phyloP scores from a whole-genome alignment of 495 filamentous ascomycete genomes.

The Neurospora pannonica region DNA sequence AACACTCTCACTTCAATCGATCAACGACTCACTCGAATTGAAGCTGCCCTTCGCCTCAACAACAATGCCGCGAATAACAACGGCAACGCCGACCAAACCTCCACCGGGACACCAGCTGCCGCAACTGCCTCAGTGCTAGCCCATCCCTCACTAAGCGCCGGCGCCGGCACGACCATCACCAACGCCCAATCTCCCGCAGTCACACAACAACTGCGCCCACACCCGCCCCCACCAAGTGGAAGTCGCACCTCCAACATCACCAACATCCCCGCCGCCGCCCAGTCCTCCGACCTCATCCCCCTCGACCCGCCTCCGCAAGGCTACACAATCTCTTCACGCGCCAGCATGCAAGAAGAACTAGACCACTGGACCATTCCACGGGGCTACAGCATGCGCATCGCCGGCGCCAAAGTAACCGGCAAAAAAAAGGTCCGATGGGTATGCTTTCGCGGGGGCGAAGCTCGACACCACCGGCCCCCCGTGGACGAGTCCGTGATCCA shows the following conservation, averaged over 20 bases:
- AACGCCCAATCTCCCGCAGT: neutral
- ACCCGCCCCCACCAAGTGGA: neutral
- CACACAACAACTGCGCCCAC: neutral
- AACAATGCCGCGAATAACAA: neutral
- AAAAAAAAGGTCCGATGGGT: slow-evolving; percentile 29
- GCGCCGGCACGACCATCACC: neutral
- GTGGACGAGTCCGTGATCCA: slow-evolving; percentile 18
- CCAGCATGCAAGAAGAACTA: slow-evolving; percentile 27
- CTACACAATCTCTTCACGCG: slow-evolving; percentile 22
- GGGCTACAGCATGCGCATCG: slow-evolving; percentile 32
- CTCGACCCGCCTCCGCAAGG: slow-evolving; percentile 26
- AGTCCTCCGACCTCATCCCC: slow-evolving; percentile 12
- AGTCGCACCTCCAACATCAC: slow-evolving; percentile 1
- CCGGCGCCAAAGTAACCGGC: slow-evolving; percentile 27
- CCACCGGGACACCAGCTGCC: neutral
- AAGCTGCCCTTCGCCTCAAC: slow-evolving; percentile 9
- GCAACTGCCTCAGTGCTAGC: neutral
- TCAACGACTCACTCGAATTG: slow-evolving; percentile 25
- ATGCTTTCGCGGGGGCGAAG: slow-evolving; percentile 28
- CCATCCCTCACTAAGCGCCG: neutral
- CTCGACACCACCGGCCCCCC: slow-evolving; percentile 24
- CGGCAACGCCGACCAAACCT: neutral
- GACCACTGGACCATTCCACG: slow-evolving; percentile 27
- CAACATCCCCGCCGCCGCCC: neutral
- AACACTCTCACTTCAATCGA: slow-evolving; percentile 25